Percentiles rank a stretch among this genome's conserved stretches.
Conservation (phyloP, 306 rosid species). For the Hippophae tibetana region DNA sequence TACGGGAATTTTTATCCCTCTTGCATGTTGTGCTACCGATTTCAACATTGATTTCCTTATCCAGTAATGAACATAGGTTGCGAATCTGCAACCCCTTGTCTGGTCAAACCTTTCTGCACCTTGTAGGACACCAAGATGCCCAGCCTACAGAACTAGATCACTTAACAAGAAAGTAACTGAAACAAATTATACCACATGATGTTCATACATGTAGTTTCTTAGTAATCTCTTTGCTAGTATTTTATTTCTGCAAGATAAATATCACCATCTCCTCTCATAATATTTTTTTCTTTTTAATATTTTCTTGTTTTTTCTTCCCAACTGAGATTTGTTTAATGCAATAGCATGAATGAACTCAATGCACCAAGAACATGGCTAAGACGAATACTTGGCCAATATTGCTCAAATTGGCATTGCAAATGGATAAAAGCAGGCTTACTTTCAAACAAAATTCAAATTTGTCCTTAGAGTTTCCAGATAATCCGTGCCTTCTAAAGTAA, state of each 20-base stretch:
- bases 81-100: slow-evolving; percentile 69
- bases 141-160: slow-evolving; percentile 44
- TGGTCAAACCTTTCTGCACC: slow-evolving; percentile 88
- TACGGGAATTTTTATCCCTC: slow-evolving; percentile 74
- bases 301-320: no score
- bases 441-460: background rate
- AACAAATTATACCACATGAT: background rate
- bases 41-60: slow-evolving; percentile 75
- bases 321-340: no score
- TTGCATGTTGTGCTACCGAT: slow-evolving; percentile 52
- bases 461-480: background rate
- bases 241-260: no score
- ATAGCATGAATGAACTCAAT: no score
- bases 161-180: slow-evolving; percentile 6
- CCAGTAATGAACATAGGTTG: slow-evolving; percentile 92
- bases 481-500: background rate
- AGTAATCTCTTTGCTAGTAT: background rate
- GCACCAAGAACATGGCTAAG: no score
- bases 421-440: no score
- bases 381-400: no score
- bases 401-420: no score
- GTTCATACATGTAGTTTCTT: background rate
- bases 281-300: no score
- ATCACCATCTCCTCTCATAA: no score
- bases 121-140: slow-evolving; percentile 69